Conservation (phyloP, 495 filamentous ascomycete genomes). For the Hypoxylon perforatum region DNA sequence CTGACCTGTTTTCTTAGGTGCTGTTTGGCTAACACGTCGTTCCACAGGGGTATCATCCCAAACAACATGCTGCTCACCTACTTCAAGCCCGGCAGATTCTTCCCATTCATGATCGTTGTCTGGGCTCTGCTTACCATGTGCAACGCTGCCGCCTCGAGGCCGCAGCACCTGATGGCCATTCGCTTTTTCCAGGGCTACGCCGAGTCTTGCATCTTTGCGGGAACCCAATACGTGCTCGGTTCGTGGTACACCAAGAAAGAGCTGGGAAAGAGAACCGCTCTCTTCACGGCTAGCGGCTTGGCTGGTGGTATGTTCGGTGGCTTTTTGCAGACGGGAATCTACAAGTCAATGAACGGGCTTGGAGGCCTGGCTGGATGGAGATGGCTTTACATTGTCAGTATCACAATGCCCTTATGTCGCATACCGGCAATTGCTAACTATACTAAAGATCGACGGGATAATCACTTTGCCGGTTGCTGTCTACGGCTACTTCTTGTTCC, state of each 20-base stretch:
- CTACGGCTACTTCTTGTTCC: slow-evolving; percentile 53
- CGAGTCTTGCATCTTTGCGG: slow-evolving; percentile 61
- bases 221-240: slow-evolving; percentile 65
- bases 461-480: slow-evolving; percentile 56
- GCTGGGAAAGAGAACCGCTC: slow-evolving; percentile 60
- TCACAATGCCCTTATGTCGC: neutral
- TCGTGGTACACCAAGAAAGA: slow-evolving; percentile 65
- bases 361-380: slow-evolving; percentile 58
- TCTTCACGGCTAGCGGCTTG: slow-evolving; percentile 52
- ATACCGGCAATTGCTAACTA: neutral
- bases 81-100: slow-evolving; percentile 57
- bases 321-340: slow-evolving; percentile 62
- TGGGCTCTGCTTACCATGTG: slow-evolving; percentile 63
- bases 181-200: slow-evolving; percentile 65
- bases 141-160: slow-evolving; percentile 54
- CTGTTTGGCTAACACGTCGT: neutral
- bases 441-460: slow-evolving; percentile 36
- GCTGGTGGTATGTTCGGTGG: slow-evolving; percentile 48
- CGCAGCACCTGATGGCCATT: slow-evolving; percentile 60
- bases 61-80: slow-evolving; percentile 60
- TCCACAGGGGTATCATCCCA: slow-evolving; percentile 52
- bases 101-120: slow-evolving; percentile 59
- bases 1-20: neutral
- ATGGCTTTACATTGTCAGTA: slow-evolving; percentile 63
- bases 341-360: slow-evolving; percentile 54